Evolutionary conservation across 2,329 filamentous ascomycete species (phyloP), one percentile per base, ranked within the genome.

Genomic region (Clonostachys sp.): DNA sequence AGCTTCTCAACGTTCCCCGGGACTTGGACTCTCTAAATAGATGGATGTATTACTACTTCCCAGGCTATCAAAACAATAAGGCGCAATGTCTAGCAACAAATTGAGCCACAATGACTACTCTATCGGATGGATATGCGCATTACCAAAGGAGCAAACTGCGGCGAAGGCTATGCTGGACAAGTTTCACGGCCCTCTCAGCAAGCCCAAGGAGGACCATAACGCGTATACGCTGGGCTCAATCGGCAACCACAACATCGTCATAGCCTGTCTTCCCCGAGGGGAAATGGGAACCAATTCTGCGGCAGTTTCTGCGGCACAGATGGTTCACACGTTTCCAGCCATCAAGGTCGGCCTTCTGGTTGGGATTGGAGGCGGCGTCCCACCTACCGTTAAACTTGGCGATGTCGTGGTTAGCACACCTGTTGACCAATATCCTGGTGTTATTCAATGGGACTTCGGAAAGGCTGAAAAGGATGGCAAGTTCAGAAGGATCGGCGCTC

Each of bases 361-460:
- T 33, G 57, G 55, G 14, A 54, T 54, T 42, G 56, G 56, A 17
- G 51, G 55, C 24, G 56, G 55, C n/a, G 51, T 51, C 4, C 56
- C 53, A 7, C 69, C 46, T 42, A 3, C 6, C 7, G 70, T 69
- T 12, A 60, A 66, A 5, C 56, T 70, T 18, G 66, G 66, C 2
- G 63, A 69, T 51, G 56, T 70, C 1, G 57, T 70, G 7, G 61
- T 70, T 8, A 48, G 49, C 6, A 46, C 33, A 10, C 38, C 45
- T 2, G 16, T 34, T 3, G 38, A 42, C 2, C 41, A 41, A 1
- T 5, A 45, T 2, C 42, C 45, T 3, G 52, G 50, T 2, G 45
- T 52, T 2, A 20, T 52, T 3, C 43, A 52, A 6, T 54, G 52
- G 36, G 50, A 54, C 14, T 51, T 46, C 14, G 48, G 50, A 6